Evolutionary conservation across 164 flowering plant genomes (phyloP).

Genomic region (Kalanchoe fedtschenkoi): DNA sequence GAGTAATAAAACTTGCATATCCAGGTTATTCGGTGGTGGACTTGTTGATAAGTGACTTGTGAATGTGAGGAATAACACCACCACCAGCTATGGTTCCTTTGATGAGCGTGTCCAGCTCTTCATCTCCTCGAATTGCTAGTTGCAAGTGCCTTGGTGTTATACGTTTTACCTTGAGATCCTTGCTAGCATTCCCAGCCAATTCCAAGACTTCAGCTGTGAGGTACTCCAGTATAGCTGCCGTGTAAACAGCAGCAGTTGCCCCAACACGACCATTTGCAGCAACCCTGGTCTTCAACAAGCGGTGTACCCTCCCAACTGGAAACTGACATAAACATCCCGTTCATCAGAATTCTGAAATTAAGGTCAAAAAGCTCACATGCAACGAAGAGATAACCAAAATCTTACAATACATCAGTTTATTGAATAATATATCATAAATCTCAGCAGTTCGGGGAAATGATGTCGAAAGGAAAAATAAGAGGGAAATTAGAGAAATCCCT

Average conservation of each 20-base stretch:
- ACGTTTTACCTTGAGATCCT: conserved; percentile 29
- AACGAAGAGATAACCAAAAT: too few relatives aligned
- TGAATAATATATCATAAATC: too few relatives aligned
- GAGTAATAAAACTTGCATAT: too few relatives aligned
- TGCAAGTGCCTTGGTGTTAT: conserved; percentile 29
- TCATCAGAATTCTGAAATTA: too few relatives aligned
- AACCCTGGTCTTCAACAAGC: conserved; percentile 24
- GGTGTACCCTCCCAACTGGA: conserved; percentile 29
- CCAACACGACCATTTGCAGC: conserved; percentile 27
- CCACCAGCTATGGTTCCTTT: conserved; percentile 32
- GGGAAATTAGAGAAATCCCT: too few relatives aligned
- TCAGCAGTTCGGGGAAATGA: too few relatives aligned
- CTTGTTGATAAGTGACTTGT: conserved; percentile 30
- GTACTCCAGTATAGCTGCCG: conserved; percentile 27
- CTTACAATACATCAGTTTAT: too few relatives aligned
- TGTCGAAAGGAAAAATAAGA: too few relatives aligned
- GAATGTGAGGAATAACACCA: conserved; percentile 29
- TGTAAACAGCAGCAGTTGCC: conserved; percentile 28
- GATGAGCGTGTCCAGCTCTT: conserved; percentile 27
- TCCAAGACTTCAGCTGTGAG: conserved; percentile 29
- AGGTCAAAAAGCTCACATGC: too few relatives aligned
- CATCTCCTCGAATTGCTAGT: conserved; percentile 29
- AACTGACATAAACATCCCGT: conserved; percentile 13
- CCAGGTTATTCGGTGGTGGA: conserved; percentile 21
- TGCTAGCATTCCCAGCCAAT: conserved; percentile 30